Base-by-base conservation (phyloP, 2,329 filamentous ascomycete genomes). In the Pseudocercospora vitis region DNA sequence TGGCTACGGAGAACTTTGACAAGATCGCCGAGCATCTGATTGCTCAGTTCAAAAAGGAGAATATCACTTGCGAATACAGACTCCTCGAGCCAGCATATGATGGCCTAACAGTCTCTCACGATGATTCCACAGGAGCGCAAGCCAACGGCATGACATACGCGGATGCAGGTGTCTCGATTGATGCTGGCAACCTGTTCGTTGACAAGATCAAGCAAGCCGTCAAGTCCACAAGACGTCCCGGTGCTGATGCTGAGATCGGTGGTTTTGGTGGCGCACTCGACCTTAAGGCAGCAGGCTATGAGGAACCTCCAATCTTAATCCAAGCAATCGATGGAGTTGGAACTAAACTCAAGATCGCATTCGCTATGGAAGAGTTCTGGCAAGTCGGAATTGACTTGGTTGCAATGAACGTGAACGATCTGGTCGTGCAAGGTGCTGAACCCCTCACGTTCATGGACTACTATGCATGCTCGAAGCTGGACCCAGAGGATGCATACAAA, bases 381-480 rank as follows among this genome's bases (percentile, higher is more conserved):
- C 96, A 91, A 2, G 92, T 99, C 8, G 94, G 94, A 56, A 91
- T 99, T 64, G 94, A 99, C 70, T 82, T 99, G 29, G 94, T 99
- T 3, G 94, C 94, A 62, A 97, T 97, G 92, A 97, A 96, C 72
- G 94, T 97, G 69, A 99, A 99, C 72, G 94, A 99, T 68, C 81
- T 99, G 0, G 86, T 99, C 48, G 94, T 97, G 7, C 91, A 97
- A 76, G 94, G 94, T 50, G 94, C 94, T 9, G 89, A 94, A 63
- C 91, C 94, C 2, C 80, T 97, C 60, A 94, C 94, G 79, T 97
- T 99, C 81, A 85, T 97, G 58, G 94, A 99, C 77, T 97, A 95
- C 81, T 96, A 95, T 74, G 92, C 91, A 57, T 96, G 91, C 79
- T 91, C 89, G 72, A 87, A 87, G 71, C 82, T 99, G 18, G 84